Conservation (phyloP, 1,284 basidiomycete species). For the Salmacisia buchloeana region DNA sequence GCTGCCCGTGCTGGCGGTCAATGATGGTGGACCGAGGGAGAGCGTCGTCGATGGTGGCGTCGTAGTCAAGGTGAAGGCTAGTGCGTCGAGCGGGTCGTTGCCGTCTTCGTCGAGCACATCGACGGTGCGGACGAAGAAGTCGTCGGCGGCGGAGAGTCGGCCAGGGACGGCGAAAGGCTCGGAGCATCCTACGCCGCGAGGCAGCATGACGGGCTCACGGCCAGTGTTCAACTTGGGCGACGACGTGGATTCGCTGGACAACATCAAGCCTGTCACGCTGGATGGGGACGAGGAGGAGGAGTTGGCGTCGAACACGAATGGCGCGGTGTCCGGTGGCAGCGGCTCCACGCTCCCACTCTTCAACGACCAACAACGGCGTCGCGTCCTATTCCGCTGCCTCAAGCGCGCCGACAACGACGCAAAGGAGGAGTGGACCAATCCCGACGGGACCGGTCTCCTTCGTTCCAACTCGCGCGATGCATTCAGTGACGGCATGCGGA, state of each 20-base stretch:
- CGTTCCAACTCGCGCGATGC: constrained; percentile 59
- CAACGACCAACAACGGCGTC: not conserved
- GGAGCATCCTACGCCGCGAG: not conserved
- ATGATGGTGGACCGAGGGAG: constrained; percentile 87
- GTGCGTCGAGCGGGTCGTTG: not conserved
- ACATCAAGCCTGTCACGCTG: not conserved
- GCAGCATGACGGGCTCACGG: constrained; percentile 2
- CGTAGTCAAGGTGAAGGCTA: not conserved
- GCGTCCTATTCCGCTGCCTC: not conserved
- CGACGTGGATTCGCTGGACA: not conserved
- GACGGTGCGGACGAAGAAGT: not conserved
- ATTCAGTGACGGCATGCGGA: constrained; percentile 66
- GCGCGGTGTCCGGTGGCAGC: too few relatives aligned
- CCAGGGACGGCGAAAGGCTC: not conserved
- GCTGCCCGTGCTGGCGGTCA: constrained; percentile 78
- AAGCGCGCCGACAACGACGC: not conserved
- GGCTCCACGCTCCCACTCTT: not conserved
- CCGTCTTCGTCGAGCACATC: not conserved
- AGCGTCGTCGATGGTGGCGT: constrained; percentile 63
- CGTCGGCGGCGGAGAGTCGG: not conserved
- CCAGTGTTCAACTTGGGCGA: not conserved
- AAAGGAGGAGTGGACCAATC: not conserved
- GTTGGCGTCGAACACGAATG: not conserved
- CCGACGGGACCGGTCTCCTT: constrained; percentile 63
- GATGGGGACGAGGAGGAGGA: not conserved